phyloP scores from a whole-genome alignment of 2,329 filamentous ascomycete species.

The Raffaelea ambrosiae region DNA sequence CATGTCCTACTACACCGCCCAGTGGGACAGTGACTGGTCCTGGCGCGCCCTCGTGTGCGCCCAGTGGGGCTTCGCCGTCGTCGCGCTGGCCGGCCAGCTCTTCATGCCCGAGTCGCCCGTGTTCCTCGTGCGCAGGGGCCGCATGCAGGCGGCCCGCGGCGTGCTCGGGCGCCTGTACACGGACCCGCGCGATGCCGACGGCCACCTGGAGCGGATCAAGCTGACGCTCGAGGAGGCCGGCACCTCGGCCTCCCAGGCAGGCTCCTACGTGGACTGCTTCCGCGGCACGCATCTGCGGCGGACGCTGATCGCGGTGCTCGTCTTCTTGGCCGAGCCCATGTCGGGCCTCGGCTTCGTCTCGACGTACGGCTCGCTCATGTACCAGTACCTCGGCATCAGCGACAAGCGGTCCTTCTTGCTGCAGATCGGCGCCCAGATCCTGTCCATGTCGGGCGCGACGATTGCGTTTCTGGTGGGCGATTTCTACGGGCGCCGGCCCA shows the following conservation, averaged over 20 bases:
- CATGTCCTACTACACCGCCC: slow-evolving; percentile 15
- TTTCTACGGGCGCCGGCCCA: slow-evolving; percentile 5
- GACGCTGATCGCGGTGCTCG: slow-evolving; percentile 39
- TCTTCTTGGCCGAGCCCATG: slow-evolving; percentile 24
- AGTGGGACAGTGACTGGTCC: slow-evolving; percentile 32
- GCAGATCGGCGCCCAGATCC: slow-evolving; percentile 26
- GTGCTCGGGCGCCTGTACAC: slow-evolving; percentile 2
- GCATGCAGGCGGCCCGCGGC: slow-evolving; percentile 22
- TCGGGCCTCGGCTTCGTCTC: slow-evolving; percentile 4
- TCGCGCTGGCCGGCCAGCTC: slow-evolving; percentile 33
- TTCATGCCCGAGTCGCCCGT: slow-evolving; percentile 21
- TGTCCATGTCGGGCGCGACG: slow-evolving; percentile 29
- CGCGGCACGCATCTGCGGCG: slow-evolving; percentile 23
- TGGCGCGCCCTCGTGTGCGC: slow-evolving; percentile 38
- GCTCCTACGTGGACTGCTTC: slow-evolving; percentile 24
- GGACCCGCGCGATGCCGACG: slow-evolving; percentile 2
- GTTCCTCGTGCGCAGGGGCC: slow-evolving; percentile 2
- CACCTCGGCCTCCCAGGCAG: slow-evolving; percentile 15
- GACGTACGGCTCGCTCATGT: slow-evolving; percentile 4
- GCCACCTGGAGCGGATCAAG: slow-evolving; percentile 31
- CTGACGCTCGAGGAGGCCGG: slow-evolving; percentile 48
- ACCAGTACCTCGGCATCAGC: slow-evolving; percentile 11
- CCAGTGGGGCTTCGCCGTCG: slow-evolving; percentile 39
- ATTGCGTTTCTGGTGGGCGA: slow-evolving; percentile 12
- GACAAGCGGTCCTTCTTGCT: slow-evolving; percentile 17